phyloP scores from a whole-genome alignment of 768 basidiomycete species.

The Tulasnella sp. region DNA sequence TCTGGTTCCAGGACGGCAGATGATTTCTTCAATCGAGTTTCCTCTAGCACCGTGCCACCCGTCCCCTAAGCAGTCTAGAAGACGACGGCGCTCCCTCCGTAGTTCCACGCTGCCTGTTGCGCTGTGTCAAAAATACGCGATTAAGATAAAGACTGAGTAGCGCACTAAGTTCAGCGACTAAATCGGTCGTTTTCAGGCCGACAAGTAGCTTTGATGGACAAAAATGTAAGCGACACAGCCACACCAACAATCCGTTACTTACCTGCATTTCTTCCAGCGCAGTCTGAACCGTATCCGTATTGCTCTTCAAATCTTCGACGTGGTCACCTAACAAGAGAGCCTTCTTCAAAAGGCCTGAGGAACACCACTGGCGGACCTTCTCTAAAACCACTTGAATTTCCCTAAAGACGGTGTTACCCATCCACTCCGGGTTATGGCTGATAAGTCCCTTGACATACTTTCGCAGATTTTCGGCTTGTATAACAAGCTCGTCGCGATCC shows the following conservation, averaged over 20 bases:
- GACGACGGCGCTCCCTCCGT: background rate
- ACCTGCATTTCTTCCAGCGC: background rate
- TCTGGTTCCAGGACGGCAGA: background rate
- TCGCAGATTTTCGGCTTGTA: accelerated
- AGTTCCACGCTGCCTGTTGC: too few species aligned
- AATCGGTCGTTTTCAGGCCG: background rate
- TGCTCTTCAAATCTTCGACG: background rate
- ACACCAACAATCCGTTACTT: background rate
- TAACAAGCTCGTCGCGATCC: too few species aligned
- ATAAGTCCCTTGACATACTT: background rate
- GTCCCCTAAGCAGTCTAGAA: background rate
- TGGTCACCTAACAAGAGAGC: background rate
- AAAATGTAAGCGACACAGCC: background rate
- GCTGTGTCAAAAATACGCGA: too few species aligned
- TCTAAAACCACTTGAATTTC: too few species aligned
- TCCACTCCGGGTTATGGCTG: too few species aligned
- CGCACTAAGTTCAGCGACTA: background rate
- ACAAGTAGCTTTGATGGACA: background rate
- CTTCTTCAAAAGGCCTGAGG: background rate
- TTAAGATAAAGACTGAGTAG: too few species aligned
- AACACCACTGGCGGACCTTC: too few species aligned
- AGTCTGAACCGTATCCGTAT: background rate
- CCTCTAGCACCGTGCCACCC: background rate
- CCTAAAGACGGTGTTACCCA: too few species aligned
- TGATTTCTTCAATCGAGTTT: background rate